Percentiles rank a stretch among this genome's conserved stretches.
Evolutionary conservation across 345 rosid genomes (phyloP).

Genomic region (Boechera retrofracta): DNA sequence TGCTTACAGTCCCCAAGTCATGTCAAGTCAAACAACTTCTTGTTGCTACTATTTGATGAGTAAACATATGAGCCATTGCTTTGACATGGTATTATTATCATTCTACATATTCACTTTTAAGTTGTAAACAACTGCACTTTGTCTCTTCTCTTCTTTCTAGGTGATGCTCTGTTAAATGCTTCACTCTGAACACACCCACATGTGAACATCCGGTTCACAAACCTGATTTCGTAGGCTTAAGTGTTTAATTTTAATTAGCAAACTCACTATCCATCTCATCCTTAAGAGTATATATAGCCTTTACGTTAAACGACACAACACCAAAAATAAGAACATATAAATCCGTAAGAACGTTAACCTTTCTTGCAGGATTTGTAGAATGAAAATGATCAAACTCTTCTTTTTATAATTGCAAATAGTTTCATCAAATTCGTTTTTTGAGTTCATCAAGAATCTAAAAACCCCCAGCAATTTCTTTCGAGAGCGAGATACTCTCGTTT

Average conservation of each 20-base stretch:
- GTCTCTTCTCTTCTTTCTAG: background rate
- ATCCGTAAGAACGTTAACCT: background rate
- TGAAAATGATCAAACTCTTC: slow-evolving; percentile 20
- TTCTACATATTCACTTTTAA: background rate
- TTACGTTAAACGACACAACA: background rate
- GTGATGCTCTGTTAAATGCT: background rate
- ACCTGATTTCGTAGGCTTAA: background rate
- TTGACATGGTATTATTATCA: background rate
- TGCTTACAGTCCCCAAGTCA: background rate
- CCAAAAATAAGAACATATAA: background rate
- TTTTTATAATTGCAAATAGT: slow-evolving; percentile 31
- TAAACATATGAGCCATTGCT: background rate
- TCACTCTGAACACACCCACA: background rate
- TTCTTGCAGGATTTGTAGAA: slow-evolving; percentile 19
- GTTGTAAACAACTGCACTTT: background rate
- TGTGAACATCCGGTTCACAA: background rate
- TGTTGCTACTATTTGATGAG: background rate
- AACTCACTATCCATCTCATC: background rate
- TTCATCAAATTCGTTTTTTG: slow-evolving; percentile 12
- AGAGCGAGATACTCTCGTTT: slow-evolving; percentile 62
- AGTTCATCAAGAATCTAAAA: slow-evolving; percentile 39
- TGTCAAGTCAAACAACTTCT: background rate
- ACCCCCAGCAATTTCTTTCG: slow-evolving; percentile 15
- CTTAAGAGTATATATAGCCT: background rate
- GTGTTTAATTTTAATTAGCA: no score